Evolutionary conservation across 129 eudicot genomes (phyloP), one percentile per base, ranked within the genome.

Genomic region (Lonicera japonica): DNA sequence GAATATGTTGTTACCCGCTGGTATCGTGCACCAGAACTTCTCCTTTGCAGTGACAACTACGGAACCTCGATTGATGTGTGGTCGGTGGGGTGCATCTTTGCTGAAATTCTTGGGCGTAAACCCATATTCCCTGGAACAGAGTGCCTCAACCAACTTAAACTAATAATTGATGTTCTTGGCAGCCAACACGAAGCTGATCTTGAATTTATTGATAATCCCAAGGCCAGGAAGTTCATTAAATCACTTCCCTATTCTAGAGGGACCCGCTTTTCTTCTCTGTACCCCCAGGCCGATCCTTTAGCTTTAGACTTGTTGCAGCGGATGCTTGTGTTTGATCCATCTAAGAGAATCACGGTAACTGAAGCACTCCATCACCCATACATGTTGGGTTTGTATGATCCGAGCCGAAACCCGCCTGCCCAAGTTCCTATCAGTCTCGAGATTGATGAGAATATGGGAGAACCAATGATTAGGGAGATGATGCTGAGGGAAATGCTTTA

Each of bases 31-130:
- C 96, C 92, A 16, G 92, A 84, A 77, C 86, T 84, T 18, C 94
- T 89, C 77, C 90, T 82, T 25, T 74, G 87, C 43, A 82, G 84
- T 20, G 85, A 82, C 83, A 82, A 85, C 55, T 85, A 85, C 21
- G 94, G 88, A 55, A 72, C 94, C 66, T 79, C 92, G 18, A 88
- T 88, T 46, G 96, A 88, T 19, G 74, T 88, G 34, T 88, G 96
- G 96, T 84, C 96, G 0, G 96, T 82, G 3, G 96, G 92, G 8
- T 88, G 96, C 79, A 88, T 88, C 72, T 79, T 88, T 29, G 96
- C 96, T 8, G 92, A 88, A 79, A 81, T 88, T 64, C 78, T 88
- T 11, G 96, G 96, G 25, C 66, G 96, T 13, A 81, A 84, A 60
- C 94, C 96, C 21, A 75, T 88, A 23, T 88, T 84, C 43, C 92